A percentile compares a stretch with the other conserved stretches of the same genome.
phyloP scores from a whole-genome alignment of 305 asterid species.

The Fraxinus floribunda region DNA sequence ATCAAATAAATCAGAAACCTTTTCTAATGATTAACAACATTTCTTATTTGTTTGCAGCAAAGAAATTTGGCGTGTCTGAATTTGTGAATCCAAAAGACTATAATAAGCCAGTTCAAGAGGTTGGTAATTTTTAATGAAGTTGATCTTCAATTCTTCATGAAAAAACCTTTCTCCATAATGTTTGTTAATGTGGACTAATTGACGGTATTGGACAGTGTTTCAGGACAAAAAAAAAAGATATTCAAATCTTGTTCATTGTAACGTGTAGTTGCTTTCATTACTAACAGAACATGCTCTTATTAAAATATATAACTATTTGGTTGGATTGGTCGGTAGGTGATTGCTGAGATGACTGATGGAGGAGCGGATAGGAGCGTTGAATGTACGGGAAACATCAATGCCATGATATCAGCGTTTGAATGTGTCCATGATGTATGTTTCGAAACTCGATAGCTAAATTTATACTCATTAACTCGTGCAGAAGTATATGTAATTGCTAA shows the following conservation, averaged over 20 bases:
- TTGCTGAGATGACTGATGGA: slow-evolving; percentile 57
- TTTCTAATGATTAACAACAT: neutral
- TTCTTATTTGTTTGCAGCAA: slow-evolving; percentile 42
- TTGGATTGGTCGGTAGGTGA: slow-evolving; percentile 28
- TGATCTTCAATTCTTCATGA: neutral
- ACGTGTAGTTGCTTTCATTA: neutral
- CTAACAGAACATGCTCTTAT: neutral
- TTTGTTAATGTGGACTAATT: neutral
- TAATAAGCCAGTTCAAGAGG: slow-evolving; percentile 73
- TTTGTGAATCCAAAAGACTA: slow-evolving; percentile 77
- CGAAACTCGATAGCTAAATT: neutral
- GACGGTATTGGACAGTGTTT: neutral
- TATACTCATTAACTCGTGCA: neutral
- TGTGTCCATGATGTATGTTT: slow-evolving; percentile 54
- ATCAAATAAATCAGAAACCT: neutral
- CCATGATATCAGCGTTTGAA: slow-evolving; percentile 66
- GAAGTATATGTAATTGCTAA: neutral
- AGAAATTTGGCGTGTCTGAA: slow-evolving; percentile 71
- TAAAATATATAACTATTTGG: neutral
- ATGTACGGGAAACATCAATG: slow-evolving; percentile 50
- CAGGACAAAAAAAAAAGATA: neutral
- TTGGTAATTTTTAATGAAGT: slow-evolving; percentile 16
- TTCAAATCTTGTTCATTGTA: neutral
- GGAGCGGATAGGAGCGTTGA: slow-evolving; percentile 60
- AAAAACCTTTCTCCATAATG: neutral